Base-by-base conservation (phyloP, 2,329 filamentous ascomycete genomes). In the Rugonectria rugulosa region DNA sequence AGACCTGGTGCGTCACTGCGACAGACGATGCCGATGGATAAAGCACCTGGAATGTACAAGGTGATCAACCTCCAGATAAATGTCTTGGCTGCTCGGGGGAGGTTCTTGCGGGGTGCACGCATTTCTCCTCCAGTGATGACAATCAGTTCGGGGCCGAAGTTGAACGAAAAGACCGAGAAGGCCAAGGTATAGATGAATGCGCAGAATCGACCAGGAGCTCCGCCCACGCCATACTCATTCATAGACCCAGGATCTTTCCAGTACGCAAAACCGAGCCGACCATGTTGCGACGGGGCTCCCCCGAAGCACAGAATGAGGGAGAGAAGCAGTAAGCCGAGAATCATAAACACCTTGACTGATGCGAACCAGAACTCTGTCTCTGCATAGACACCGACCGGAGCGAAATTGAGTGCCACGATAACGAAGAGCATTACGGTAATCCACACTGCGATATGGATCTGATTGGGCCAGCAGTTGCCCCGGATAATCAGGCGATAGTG, bases 61-160 rank as follows among this genome's bases (percentile, higher is more conserved):
- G 82, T 75, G 1, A 86, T 85, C 31, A 92, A 76, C 47, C 89
- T 85, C 70, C 88, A 90, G 73, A 91, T 90, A 7, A 90, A 88
- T 37, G 85, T 84, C 55, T 89, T 89, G 70, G 84, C 90, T 1
- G 89, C 88, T 53, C 81, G 84, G 0, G 88, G 88, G 68, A 92
- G 82, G n/a, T 86, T 81, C 23, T 75, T 75, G 12, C 87, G 82
- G 1, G 88, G 87, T 61, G 88, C 87, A 61, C 87, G 80, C 3
- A 87, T 81, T 69, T 90, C 88, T 9, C 84, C 86, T 3, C 86
- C 85, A 0, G 87, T 88, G 49, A 81, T 81, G 6, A 77, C 74
- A 19, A 88, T 79, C 61, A 87, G 86, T 60, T 88, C 85, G 0
- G 85, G 84, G 2, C 80, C 80, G 53, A 86, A 80, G 3, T 83